Base-by-base conservation (phyloP, 2,329 filamentous ascomycete species). In the Hypoxylon sp. region DNA sequence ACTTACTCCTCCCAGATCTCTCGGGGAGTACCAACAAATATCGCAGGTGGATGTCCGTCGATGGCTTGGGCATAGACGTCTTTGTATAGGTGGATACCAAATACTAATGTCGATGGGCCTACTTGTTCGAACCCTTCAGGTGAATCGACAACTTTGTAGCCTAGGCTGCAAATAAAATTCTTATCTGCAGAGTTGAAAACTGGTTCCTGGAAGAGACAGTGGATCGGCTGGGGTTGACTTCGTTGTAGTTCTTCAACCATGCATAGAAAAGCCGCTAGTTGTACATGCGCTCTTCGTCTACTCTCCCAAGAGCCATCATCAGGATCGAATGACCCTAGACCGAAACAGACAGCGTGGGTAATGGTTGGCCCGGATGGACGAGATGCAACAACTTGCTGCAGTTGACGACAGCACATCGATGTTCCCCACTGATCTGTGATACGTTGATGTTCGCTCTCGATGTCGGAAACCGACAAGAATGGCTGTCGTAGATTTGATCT, bases 11-110 rank as follows among this genome's bases (percentile, higher is more conserved):
- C 83, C 84, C 87, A 89, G 1, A 82, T 80, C 8, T 83, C 79
- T 74, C 82, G 84, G 0, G 81, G 80, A 0, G 86, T 90, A 0
- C 90, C 90, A 13, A 92, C 82, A 11, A 89, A 87, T 1, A 91
- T 73, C 0, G 80, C 83, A 0, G 90, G 90, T 1, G 82, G 71
- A 0, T 78, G 70, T 0, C 77, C 74, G 1, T 79, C 73, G 1
- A 92, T 78, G 0, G 88, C 82, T 5, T 81, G 76, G 22, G 84
- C 80, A 54, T 88, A 92, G 44, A 86, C 83, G 39, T 79, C 81
- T 22, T 80, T 81, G 63, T 89, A 88, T 64, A 90, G 82, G 55
- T 92, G 90, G 0, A 92, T 83, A 1, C 87, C 90, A 70, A 87
- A 92, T 1, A 91, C 80, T 1, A 93, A 75, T 0, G 87, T 85